phyloP scores from a whole-genome alignment of 805 yeast genomes.

The Yarrowia osloensis region DNA sequence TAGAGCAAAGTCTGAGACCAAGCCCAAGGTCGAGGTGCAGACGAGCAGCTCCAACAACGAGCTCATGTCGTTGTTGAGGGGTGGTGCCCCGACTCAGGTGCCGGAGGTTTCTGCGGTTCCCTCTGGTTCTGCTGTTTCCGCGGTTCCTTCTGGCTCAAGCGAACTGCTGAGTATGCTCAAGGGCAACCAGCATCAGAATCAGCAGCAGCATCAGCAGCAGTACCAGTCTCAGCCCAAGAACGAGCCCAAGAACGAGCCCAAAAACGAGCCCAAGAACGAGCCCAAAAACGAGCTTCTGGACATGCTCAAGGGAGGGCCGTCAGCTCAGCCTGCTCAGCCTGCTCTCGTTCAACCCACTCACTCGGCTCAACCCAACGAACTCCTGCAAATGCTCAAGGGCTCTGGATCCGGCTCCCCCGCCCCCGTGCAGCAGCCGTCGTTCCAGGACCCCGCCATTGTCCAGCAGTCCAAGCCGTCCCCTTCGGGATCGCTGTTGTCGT shows the following conservation, averaged over 20 bases:
- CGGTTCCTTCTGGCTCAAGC: not conserved
- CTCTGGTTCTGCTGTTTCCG: not conserved
- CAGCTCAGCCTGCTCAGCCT: not conserved
- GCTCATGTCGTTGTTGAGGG: constrained; percentile 14
- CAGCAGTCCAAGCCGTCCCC: constrained; percentile 14
- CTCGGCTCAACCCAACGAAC: not conserved
- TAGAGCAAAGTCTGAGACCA: not conserved
- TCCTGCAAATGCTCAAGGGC: constrained; percentile 3
- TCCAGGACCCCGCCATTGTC: constrained; percentile 22
- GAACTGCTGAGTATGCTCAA: constrained; percentile 5
- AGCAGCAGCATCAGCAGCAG: not conserved
- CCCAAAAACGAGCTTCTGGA: constrained; percentile 7
- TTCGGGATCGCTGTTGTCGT: constrained; percentile 1
- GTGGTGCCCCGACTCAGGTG: too few relatives aligned
- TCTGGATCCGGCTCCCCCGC: not conserved
- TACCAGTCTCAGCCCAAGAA: not conserved
- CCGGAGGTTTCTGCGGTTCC: not conserved
- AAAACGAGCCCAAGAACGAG: not conserved
- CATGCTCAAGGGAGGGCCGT: not conserved
- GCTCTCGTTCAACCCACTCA: not conserved
- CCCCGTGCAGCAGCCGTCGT: not conserved
- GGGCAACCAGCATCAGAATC: not conserved
- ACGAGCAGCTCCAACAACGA: not conserved
- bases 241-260: not conserved
- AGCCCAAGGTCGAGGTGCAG: constrained; percentile 2